Percentiles rank a stretch among this genome's conserved stretches.
Evolutionary conservation across 2,329 filamentous ascomycete species (phyloP).

Genomic region (Escovopsis sp.): DNA sequence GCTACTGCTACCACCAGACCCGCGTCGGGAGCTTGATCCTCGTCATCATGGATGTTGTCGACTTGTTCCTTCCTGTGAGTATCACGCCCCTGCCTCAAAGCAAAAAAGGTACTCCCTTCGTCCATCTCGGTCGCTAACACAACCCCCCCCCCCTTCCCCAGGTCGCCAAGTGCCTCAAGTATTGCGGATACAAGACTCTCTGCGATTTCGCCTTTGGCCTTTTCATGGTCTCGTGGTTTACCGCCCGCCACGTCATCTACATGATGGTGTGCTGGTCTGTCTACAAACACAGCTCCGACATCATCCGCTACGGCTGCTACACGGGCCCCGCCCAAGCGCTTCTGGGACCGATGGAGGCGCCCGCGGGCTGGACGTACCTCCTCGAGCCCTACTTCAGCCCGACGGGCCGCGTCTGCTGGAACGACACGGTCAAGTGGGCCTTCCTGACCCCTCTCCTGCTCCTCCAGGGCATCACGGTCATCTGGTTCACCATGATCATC

Average conservation of each 20-base stretch:
- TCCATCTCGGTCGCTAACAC: too few relatives aligned
- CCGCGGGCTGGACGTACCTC: constrained; percentile 43
- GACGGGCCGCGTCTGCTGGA: constrained; percentile 66
- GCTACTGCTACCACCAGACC: constrained; percentile 76
- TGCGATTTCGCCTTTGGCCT: constrained; percentile 76
- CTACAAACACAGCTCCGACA: constrained; percentile 45
- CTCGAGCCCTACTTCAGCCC: constrained; percentile 59
- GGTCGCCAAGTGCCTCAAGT: constrained; percentile 89
- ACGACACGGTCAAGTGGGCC: constrained; percentile 52
- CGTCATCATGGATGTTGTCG: constrained; percentile 85
- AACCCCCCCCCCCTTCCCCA: constrained; percentile 17
- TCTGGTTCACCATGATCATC: constrained; percentile 85
- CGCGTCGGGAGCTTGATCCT: constrained; percentile 80
- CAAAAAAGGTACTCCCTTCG: not conserved
- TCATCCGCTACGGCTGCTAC: constrained; percentile 60
- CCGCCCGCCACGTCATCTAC: constrained; percentile 71
- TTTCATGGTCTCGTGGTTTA: constrained; percentile 76
- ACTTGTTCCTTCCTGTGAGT: constrained; percentile 70
- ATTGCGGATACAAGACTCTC: constrained; percentile 56
- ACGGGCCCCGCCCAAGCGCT: constrained; percentile 39
- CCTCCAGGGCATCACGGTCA: constrained; percentile 63
- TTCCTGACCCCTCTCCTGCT: constrained; percentile 66
- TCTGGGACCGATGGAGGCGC: constrained; percentile 34
- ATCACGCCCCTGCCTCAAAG: constrained; percentile 2
- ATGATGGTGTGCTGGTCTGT: constrained; percentile 69